These are phyloP conservation scores for Elongisporangium senticosum DNA, from an alignment of 352 stramenopile genomes.

Conservation along the genomic window DNA sequence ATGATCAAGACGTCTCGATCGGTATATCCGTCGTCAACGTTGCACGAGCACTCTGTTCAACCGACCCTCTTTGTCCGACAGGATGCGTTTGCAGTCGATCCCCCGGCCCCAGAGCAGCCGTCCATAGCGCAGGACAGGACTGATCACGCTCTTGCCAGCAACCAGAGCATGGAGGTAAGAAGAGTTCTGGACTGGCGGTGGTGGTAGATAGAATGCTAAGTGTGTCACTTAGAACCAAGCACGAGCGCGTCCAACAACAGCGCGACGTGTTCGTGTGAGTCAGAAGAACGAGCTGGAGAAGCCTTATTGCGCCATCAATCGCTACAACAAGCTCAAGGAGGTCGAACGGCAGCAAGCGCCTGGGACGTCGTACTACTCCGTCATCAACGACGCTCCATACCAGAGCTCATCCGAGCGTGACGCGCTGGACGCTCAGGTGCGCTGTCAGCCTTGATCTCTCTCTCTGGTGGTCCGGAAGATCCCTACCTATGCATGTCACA, in stretches of 20 bases:
- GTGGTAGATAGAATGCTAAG: neutral
- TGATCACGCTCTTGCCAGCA: neutral
- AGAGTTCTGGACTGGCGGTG: neutral
- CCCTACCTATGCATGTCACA: neutral
- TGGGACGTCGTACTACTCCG: constrained; percentile 55
- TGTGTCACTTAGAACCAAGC: neutral
- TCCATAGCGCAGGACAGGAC: neutral
- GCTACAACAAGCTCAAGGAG: constrained; percentile 46
- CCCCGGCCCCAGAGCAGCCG: neutral
- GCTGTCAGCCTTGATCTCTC: neutral
- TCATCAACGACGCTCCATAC: constrained; percentile 80
- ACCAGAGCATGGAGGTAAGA: neutral
- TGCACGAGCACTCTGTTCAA: neutral
- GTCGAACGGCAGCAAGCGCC: constrained; percentile 10
- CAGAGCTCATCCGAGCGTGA: constrained; percentile 41
- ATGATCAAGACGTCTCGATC: constrained; percentile 58
- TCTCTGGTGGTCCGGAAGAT: neutral
- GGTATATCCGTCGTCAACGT: constrained; percentile 25
- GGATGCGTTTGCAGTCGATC: neutral
- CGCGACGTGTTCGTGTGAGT: constrained; percentile 40
- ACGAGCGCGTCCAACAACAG: neutral
- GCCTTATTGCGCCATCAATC: constrained; percentile 60
- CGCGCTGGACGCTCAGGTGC: constrained; percentile 42
- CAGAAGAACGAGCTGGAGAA: constrained; percentile 62
- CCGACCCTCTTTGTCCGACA: neutral